Evolutionary conservation across 2,329 filamentous ascomycete genomes (phyloP), one percentile per base, ranked within the genome.

Genomic region (Hypoxylon sp.): DNA sequence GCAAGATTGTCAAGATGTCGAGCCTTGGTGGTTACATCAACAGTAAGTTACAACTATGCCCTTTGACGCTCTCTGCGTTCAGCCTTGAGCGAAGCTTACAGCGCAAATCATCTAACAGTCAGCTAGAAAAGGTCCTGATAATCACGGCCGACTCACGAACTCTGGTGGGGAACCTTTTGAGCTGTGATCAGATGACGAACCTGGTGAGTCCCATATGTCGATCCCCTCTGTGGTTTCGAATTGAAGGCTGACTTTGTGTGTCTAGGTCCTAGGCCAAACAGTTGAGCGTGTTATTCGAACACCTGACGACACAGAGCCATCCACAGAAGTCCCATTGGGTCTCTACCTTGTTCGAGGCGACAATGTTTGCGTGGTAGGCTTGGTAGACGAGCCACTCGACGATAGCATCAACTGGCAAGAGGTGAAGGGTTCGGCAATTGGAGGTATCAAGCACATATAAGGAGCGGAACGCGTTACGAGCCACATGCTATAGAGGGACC

Each of bases 291-390:
- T 98, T 70, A 97, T 99, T 75, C 92, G 93, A 71, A 91, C 92
- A 1, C 87, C 88, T 48, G 95, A 98, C 77, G 94, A 97, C 77
- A 87, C 89, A 44, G 93, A 97, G 74, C 88, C 91, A 0, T 97
- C 92, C 48, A 89, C 90, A 65, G 90, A 96, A 78, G 90, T 96
- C 17, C 90, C 92, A 3, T 89, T 98, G 69, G 96, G 96, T 1
- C 83, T 98, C 5, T 98, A 98, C 79, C 87, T 99, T 64, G 92
- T 99, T 64, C 89, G 96, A 67, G 96, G 96, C 58, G 96, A 99
- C 79, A 98, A 97, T 77, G 95, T 99, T 53, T 95, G 94, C 69
- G 86, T 97, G 14, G 92, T 96, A 64, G 96, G 96, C 1, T 84
- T 97, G 64, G 91, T 99, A 33, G 94, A 99, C 79, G 95, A 97